Conservation (phyloP, 345 rosid genomes). For the Euclidium syriacum region DNA sequence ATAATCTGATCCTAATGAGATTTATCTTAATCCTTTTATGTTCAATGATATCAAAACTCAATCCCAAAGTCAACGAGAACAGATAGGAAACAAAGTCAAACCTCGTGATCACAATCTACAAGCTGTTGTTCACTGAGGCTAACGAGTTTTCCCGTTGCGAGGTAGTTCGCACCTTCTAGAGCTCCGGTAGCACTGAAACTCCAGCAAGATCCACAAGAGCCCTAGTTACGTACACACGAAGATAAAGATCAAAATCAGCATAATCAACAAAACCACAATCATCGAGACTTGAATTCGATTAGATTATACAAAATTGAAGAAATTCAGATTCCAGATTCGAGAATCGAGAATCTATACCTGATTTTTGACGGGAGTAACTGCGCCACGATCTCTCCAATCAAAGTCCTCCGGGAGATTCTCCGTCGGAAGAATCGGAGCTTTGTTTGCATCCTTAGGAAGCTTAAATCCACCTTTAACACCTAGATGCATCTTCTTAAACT, state of each 20-base stretch:
- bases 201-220: slow-evolving; percentile 99
- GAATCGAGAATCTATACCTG: slow-evolving; percentile 41
- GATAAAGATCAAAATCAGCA: background rate
- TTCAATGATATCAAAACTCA: background rate
- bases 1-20: background rate
- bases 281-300: background rate
- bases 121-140: slow-evolving; percentile 99
- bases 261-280: background rate
- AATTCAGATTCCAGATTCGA: background rate
- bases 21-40: background rate
- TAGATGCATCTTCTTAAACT: slow-evolving; percentile 50
- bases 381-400: slow-evolving; percentile 98
- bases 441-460: slow-evolving; percentile 67
- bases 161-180: slow-evolving; percentile 86
- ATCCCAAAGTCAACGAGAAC: background rate
- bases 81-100: slow-evolving; percentile 12
- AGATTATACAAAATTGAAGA: background rate
- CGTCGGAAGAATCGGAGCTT: slow-evolving; percentile 87
- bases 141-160: slow-evolving; percentile 83
- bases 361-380: slow-evolving; percentile 69
- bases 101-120: slow-evolving; percentile 99
- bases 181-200: slow-evolving; percentile 96
- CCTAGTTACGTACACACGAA: slow-evolving; percentile 38
- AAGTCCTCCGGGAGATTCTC: slow-evolving; percentile 68
- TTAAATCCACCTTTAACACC: slow-evolving; percentile 48